These are phyloP conservation scores for Cladosporium sp. DNA, from an alignment of 2,329 filamentous ascomycete species.

Conservation along the genomic window DNA sequence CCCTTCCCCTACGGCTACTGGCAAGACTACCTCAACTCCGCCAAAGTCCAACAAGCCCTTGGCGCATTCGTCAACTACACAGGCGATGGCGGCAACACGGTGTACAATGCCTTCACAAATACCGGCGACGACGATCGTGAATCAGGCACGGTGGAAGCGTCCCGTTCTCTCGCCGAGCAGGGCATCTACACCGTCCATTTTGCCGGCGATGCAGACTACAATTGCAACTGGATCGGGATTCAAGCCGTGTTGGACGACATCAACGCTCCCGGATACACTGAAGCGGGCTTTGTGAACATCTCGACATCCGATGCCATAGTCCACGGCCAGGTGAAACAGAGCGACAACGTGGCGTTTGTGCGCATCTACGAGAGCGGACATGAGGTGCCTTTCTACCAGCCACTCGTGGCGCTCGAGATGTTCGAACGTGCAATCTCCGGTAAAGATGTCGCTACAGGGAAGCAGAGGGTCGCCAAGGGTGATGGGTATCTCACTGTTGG, in stretches of 20 bases:
- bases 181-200: conserved; percentile 41
- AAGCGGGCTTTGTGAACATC: conserved; percentile 48
- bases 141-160: conserved; percentile 39
- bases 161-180: conserved; percentile 35
- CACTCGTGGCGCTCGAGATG: conserved; percentile 43
- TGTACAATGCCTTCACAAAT: conserved; percentile 41
- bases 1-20: conserved; percentile 57
- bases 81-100: conserved; percentile 37
- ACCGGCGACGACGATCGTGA: conserved; percentile 50
- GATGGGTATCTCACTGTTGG: conserved; percentile 22
- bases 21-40: conserved; percentile 54
- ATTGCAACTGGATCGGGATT: conserved; percentile 46
- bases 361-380: conserved; percentile 49
- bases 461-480: conserved; percentile 12
- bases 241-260: conserved; percentile 40
- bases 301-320: conserved; percentile 42
- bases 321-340: conserved; percentile 52
- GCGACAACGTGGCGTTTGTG: conserved; percentile 47
- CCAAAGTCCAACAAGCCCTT: conserved; percentile 52
- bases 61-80: conserved; percentile 59
- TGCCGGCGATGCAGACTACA: conserved; percentile 48
- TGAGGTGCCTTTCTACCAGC: conserved; percentile 53
- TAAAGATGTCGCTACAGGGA: conserved; percentile 50
- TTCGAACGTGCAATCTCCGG: conserved; percentile 47
- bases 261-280: conserved; percentile 37